Evolutionary conservation across 371 early-diverging fungal genomes (phyloP).

Genomic region (Nosema muscidifuracis): DNA sequence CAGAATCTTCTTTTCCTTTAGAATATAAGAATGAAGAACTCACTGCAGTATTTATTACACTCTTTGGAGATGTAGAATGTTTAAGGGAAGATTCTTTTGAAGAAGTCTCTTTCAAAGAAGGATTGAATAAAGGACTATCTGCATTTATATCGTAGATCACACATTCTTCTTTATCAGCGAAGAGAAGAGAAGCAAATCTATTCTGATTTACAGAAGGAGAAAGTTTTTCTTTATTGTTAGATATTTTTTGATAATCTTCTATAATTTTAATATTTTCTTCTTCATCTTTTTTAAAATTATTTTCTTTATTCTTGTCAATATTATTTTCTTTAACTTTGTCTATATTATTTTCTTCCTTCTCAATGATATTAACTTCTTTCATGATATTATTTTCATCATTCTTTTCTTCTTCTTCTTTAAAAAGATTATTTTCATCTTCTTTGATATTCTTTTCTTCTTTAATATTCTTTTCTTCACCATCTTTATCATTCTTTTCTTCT

Average conservation of each 20-base stretch:
- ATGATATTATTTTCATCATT: background rate
- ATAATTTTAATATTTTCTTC: background rate
- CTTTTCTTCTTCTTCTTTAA: background rate
- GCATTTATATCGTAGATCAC: conserved; percentile 15
- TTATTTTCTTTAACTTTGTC: background rate
- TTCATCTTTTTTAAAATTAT: background rate
- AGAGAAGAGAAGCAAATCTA: conserved; percentile 6
- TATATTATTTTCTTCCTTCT: background rate
- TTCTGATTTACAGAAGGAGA: background rate
- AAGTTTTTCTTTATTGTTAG: background rate
- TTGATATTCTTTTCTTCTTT: conserved; percentile 1
- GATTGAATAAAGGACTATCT: background rate
- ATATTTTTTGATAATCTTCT: background rate
- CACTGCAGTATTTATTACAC: background rate
- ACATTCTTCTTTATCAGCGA: conserved; percentile 11
- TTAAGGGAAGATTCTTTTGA: background rate
- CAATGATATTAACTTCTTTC: background rate
- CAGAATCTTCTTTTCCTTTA: background rate
- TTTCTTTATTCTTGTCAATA: background rate
- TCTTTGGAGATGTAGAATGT: no score
- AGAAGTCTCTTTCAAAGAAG: background rate
- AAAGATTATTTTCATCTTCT: background rate
- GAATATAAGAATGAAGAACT: conserved; percentile 16
- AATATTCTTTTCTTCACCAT: background rate
- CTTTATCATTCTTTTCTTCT: background rate